Base-by-base conservation (phyloP, 371 early-diverging fungal species). In the Nematocida sp. region DNA sequence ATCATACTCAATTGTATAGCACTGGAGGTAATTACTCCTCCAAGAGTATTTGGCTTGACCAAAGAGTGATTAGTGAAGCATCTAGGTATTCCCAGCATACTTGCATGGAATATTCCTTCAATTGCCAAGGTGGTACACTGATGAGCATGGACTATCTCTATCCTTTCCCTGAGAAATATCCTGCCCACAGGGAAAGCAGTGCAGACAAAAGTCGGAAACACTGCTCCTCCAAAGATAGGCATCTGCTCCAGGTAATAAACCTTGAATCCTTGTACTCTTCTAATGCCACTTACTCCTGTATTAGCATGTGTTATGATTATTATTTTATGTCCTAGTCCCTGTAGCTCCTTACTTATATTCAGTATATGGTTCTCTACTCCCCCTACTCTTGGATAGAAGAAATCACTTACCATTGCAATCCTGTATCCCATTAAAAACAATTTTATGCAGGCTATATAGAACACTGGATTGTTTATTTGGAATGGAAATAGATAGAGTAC, bases 21-120 rank as follows among this genome's bases (percentile, higher is more conserved):
- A 82, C 93, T 93, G 85, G 95, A 93, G 46, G 90, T 91, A 40
- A 94, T 78, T 55, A 96, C 93, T 53, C 90, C 89, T 64, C 90
- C 88, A 1, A 91, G 87, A 75, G 94, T 92, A 11, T 91, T 91
- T 80, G 93, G 92, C 40, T 95, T 95, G 84, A 96, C 91, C 41
- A 99, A 83, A 15, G 96, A 95, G 81, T 99, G 99, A 78, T 96
- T 96, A 0, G 99, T 99, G 79, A 99, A 93, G 35, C 90, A 90
- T 0, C 93, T 89, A 47, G 89, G 89, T 19, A 96, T 83, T 0
- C 94, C 93, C 90, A 96, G 90, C 1, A 94, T 91, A 64, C 90
- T 87, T 9, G 92, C 94, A 81, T 95, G 95, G 52, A 95, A 82
- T 53, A 96, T 89, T 9, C 91, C 91, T 83, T 98, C 99, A 64